These are phyloP conservation scores for Paraurostyla sp. DNA, from an alignment of 73 alveolate species.

Conservation along the genomic window DNA sequence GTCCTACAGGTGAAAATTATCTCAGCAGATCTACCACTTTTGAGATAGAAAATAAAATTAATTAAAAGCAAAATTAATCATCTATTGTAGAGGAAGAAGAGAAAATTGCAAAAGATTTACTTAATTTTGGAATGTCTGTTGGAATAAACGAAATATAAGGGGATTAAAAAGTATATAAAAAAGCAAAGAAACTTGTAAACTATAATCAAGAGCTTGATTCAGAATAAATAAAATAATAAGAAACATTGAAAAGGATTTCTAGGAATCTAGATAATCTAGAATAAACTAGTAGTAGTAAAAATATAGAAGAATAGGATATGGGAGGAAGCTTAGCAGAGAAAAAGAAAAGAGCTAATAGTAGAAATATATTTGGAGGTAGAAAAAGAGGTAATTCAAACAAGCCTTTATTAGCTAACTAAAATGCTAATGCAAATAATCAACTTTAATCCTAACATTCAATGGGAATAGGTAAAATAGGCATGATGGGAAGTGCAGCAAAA, in stretches of 20 bases:
- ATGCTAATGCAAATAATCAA: background rate
- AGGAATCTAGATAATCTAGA: background rate
- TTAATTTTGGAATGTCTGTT: background rate
- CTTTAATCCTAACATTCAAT: too few relatives aligned
- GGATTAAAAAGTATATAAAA: background rate
- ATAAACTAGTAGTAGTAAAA: background rate
- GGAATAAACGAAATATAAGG: background rate
- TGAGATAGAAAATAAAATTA: too few relatives aligned
- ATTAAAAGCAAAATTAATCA: too few relatives aligned
- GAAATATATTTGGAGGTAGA: constrained; percentile 16
- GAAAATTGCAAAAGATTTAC: background rate
- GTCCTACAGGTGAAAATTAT: background rate
- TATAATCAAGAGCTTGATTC: background rate
- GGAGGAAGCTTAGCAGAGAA: background rate
- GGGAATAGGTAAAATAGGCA: too few relatives aligned
- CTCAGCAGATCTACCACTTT: too few relatives aligned
- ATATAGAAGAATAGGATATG: background rate
- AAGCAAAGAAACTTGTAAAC: background rate
- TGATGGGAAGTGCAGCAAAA: background rate
- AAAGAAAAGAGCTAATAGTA: background rate
- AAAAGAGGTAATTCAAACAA: background rate
- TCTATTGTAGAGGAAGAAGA: background rate
- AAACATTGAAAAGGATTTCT: too few relatives aligned
- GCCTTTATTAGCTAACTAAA: background rate
- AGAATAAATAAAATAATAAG: background rate